phyloP scores from a whole-genome alignment of 306 rosid genomes.

The Spatholobus suberectus region DNA sequence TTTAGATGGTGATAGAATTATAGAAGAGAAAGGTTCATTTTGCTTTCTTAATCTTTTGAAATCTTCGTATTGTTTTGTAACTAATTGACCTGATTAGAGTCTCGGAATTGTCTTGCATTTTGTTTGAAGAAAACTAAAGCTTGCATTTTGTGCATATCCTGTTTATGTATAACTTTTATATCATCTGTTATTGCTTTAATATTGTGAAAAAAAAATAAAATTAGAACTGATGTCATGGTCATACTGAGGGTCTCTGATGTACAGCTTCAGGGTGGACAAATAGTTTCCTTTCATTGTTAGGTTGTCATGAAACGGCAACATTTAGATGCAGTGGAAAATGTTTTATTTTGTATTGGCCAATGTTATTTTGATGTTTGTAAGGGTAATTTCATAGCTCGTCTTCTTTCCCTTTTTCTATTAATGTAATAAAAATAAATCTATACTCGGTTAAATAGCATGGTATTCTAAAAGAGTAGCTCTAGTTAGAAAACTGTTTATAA shows the following conservation, averaged over 20 bases:
- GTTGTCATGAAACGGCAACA: too few species aligned
- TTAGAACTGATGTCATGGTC: background rate
- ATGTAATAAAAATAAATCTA: background rate
- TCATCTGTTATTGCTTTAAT: background rate
- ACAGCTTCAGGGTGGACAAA: background rate
- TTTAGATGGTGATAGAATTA: slow-evolving; percentile 33
- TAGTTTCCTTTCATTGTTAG: background rate
- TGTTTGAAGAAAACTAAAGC: background rate
- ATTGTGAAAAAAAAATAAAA: background rate
- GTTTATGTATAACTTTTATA: background rate
- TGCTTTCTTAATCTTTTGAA: background rate
- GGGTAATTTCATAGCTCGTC: background rate
- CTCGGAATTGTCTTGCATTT: background rate
- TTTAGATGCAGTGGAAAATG: background rate
- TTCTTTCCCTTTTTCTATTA: too few species aligned
- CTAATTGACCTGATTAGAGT: background rate
- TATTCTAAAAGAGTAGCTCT: too few species aligned
- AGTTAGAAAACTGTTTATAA: too few species aligned
- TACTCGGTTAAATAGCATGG: too few species aligned
- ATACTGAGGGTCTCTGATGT: background rate
- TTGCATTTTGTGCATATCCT: background rate
- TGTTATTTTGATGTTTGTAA: background rate
- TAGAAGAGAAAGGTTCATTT: slow-evolving; percentile 23
- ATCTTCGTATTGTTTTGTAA: background rate
- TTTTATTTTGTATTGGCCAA: background rate